Percentiles rank a stretch among this genome's conserved stretches.
Evolutionary conservation across 1,284 basidiomycete species (phyloP).

Genomic region (Anthracocystis panici-leucophaei): DNA sequence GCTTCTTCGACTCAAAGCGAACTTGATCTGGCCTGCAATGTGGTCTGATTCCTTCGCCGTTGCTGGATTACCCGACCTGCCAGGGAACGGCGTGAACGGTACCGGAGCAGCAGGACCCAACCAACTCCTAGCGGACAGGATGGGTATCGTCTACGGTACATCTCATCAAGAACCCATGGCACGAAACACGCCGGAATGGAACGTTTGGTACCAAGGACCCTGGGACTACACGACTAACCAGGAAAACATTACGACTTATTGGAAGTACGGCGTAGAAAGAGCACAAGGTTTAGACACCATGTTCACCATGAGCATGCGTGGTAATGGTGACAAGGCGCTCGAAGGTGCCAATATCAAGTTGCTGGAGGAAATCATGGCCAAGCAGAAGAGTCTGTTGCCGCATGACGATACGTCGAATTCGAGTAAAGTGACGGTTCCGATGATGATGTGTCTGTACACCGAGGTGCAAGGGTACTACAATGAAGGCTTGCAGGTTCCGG

Average conservation of each 20-base stretch:
- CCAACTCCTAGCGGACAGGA: constrained; percentile 76
- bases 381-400: constrained; percentile 76
- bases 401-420: constrained; percentile 70
- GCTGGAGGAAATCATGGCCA: constrained; percentile 72
- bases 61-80: constrained; percentile 73
- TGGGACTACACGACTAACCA: constrained; percentile 77
- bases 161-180: constrained; percentile 71
- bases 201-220: constrained; percentile 73
- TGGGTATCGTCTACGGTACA: constrained; percentile 78
- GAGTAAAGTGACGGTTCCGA: constrained; percentile 74
- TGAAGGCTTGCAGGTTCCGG: constrained; percentile 72
- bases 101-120: constrained; percentile 71
- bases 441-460: constrained; percentile 77
- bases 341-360: constrained; percentile 29
- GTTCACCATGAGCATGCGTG: constrained; percentile 78
- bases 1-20: constrained; percentile 77
- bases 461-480: constrained; percentile 80
- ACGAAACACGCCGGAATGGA: constrained; percentile 73
- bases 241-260: constrained; percentile 75
- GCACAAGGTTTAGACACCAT: constrained; percentile 75
- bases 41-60: constrained; percentile 76
- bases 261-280: constrained; percentile 75
- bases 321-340: constrained; percentile 73
- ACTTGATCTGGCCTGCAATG: constrained; percentile 75
- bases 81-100: constrained; percentile 14